Conservation (phyloP, 352 stramenopile genomes). For the Pilasporangium apinafurcum region DNA sequence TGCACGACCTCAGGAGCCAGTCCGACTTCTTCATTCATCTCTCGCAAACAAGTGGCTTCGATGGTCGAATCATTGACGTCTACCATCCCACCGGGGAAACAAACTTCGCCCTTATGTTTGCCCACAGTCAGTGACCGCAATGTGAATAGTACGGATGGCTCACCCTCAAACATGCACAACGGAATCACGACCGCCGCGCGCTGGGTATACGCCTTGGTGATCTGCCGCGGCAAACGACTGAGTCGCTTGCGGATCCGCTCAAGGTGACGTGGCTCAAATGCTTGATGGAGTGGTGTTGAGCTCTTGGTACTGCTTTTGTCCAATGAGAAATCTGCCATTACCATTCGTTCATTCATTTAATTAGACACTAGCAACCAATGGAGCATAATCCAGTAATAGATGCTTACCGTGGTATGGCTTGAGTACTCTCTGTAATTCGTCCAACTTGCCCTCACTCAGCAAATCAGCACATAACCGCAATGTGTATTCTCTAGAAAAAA, state of each 20-base stretch:
- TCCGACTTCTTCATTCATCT: conserved; percentile 98
- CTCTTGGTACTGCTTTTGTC: conserved; percentile 24
- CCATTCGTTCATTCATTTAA: neutral
- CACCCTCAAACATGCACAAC: conserved; percentile 94
- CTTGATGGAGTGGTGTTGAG: conserved; percentile 44
- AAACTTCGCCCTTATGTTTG: conserved; percentile 95
- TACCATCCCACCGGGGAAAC: conserved; percentile 95
- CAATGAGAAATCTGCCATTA: conserved; percentile 36
- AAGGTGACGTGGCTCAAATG: conserved; percentile 85
- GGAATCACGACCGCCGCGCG: conserved; percentile 94
- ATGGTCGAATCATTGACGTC: conserved; percentile 91
- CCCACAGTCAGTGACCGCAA: conserved; percentile 87
- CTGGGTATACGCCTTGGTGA: conserved; percentile 89
- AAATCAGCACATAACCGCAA: conserved; percentile 69
- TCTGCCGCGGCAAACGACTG: conserved; percentile 91
- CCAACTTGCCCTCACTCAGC: conserved; percentile 64
- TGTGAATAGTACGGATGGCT: conserved; percentile 95
- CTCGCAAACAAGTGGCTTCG: conserved; percentile 93
- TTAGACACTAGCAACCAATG: neutral
- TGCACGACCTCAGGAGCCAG: conserved; percentile 74
- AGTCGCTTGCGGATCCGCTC: conserved; percentile 93
- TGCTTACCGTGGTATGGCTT: conserved; percentile 73
- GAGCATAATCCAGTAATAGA: neutral
- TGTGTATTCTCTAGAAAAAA: conserved; percentile 53
- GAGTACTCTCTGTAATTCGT: conserved; percentile 61